phyloP scores from a whole-genome alignment of 495 filamentous ascomycete genomes.

The Daldinia concentrica region DNA sequence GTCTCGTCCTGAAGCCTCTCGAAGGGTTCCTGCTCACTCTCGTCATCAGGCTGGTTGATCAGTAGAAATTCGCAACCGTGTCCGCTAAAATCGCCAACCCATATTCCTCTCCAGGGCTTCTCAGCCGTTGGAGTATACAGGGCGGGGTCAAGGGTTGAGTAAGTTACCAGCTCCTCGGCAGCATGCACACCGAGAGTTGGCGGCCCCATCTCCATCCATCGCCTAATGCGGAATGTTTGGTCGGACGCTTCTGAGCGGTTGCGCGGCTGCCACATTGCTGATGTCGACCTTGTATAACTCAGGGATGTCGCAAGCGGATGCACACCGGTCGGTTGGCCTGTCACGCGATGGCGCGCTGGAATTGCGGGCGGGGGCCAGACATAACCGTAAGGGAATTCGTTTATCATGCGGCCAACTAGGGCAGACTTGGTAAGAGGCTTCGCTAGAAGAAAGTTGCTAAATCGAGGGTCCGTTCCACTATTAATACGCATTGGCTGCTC shows the following conservation, averaged over 20 bases:
- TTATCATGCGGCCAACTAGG: constrained; percentile 16
- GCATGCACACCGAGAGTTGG: constrained; percentile 53
- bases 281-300: constrained; percentile 47
- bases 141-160: constrained; percentile 73
- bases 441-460: constrained; percentile 55
- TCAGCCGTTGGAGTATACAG: constrained; percentile 79
- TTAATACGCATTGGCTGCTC: constrained; percentile 65
- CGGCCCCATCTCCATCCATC: constrained; percentile 70
- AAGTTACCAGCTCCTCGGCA: constrained; percentile 77
- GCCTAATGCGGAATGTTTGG: constrained; percentile 73
- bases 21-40: constrained; percentile 42
- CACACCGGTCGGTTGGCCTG: constrained; percentile 47
- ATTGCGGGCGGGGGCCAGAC: constrained; percentile 82
- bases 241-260: constrained; percentile 65
- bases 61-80: constrained; percentile 92
- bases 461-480: constrained; percentile 48
- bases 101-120: constrained; percentile 87
- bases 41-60: constrained; percentile 70
- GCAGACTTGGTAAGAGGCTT: constrained; percentile 51
- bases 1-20: constrained; percentile 49
- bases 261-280: constrained; percentile 53
- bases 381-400: constrained; percentile 54
- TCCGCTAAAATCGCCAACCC: constrained; percentile 87
- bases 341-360: constrained; percentile 66
- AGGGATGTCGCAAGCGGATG: constrained; percentile 41